phyloP scores from a whole-genome alignment of 345 rosid species.

The Dovyalis caffra region DNA sequence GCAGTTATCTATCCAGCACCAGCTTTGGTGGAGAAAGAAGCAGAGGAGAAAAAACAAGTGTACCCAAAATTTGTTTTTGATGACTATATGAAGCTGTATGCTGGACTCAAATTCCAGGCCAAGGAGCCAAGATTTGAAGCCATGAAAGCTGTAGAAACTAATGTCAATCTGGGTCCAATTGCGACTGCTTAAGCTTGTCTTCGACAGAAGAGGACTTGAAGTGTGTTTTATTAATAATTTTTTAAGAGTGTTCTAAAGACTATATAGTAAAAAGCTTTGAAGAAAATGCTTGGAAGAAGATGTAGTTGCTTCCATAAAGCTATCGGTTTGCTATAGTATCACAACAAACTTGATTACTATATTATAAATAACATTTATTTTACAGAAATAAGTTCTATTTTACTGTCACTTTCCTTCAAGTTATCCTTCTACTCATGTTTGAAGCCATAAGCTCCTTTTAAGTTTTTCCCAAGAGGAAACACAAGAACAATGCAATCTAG shows the following conservation, averaged over 20 bases:
- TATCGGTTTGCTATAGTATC: background rate
- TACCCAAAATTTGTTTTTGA: constrained; percentile 86
- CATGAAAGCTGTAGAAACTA: constrained; percentile 55
- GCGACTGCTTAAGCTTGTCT: constrained; percentile 33
- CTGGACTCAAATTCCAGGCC: constrained; percentile 73
- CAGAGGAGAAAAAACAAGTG: constrained; percentile 30
- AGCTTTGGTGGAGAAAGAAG: constrained; percentile 51
- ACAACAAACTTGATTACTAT: background rate
- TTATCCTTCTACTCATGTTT: background rate
- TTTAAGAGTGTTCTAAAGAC: background rate
- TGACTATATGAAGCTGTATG: constrained; percentile 87
- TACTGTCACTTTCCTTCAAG: background rate
- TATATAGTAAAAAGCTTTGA: background rate
- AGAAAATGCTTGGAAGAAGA: background rate
- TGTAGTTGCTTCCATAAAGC: background rate
- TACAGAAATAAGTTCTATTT: background rate
- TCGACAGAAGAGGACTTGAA: background rate
- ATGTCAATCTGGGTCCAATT: constrained; percentile 31
- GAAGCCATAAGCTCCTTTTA: background rate
- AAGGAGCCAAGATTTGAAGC: constrained; percentile 96
- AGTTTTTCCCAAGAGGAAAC: background rate
- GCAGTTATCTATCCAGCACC: constrained; percentile 86
- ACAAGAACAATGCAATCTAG: background rate
- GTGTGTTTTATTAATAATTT: background rate
- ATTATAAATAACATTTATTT: background rate